A percentile compares a stretch with the other conserved stretches of the same genome.
Conservation (phyloP, 1,284 basidiomycete species). For the Tremellales sp. region DNA sequence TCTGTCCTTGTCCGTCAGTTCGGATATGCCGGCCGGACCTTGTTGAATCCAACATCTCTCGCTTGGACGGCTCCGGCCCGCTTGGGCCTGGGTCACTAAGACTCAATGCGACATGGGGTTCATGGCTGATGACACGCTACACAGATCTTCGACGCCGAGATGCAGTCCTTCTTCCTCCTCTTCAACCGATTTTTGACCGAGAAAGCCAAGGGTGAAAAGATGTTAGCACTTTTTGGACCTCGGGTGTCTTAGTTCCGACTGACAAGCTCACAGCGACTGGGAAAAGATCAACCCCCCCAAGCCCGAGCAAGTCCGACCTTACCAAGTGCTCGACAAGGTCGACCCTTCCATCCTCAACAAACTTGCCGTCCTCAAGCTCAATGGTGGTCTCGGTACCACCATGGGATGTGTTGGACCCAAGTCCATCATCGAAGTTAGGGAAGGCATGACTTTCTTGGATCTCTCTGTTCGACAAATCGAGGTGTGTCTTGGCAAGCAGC, state of each 20-base stretch:
- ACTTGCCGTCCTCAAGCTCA: slow-evolving; percentile 98
- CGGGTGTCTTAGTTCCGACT: not conserved
- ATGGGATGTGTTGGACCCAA: slow-evolving; percentile 59
- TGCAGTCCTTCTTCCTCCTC: slow-evolving; percentile 98
- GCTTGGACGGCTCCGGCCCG: too few species aligned
- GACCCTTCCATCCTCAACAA: slow-evolving; percentile 77
- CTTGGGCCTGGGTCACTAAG: too few species aligned
- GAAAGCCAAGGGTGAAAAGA: slow-evolving; percentile 88
- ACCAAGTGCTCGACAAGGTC: slow-evolving; percentile 65
- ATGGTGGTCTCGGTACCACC: slow-evolving; percentile 85
- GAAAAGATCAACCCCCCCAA: slow-evolving; percentile 95
- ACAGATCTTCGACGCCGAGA: slow-evolving; percentile 94
- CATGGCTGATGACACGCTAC: too few species aligned
- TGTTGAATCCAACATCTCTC: too few species aligned
- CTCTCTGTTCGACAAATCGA: slow-evolving; percentile 96
- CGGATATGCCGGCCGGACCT: too few species aligned
- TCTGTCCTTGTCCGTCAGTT: not conserved
- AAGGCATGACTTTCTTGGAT: slow-evolving; percentile 99
- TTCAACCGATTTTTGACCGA: slow-evolving; percentile 97
- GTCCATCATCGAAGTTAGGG: slow-evolving; percentile 85
- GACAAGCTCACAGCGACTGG: slow-evolving; percentile 68
- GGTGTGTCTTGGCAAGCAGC: too few species aligned
- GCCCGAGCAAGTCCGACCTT: slow-evolving; percentile 86
- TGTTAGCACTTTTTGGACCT: slow-evolving; percentile 58
- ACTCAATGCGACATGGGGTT: too few species aligned